Evolutionary conservation across 73 alveolate genomes (phyloP), one percentile per base, ranked within the genome.

Genomic region (Paramecium caudatum): DNA sequence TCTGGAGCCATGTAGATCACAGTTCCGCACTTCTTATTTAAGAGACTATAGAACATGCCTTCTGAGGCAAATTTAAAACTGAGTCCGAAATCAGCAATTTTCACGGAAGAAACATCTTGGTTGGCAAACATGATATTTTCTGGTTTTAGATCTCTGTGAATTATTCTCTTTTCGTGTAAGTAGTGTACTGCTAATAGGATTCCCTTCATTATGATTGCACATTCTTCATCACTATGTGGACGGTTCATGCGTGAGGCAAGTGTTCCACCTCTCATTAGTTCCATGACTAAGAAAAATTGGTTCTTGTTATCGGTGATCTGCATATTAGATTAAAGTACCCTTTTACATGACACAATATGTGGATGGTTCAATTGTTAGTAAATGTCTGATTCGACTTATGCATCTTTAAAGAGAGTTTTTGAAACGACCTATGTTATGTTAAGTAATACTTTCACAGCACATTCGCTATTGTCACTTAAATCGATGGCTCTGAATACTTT

Each of bases 1-100:
- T 96, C 99, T 3, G 99, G 99, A 9, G 99, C 98, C 99, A 96
- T 96, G 65, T 95, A 96, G 37, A 95, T 61, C 25, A 93, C 83
- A 61, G 99, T 96, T 6, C 99, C 99, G 30, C 61, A 62, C 33
- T 46, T 47, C 33, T 62, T 45, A 27, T 82, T 36, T 9, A 82
- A 46, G 7, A 37, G 43, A n/a, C 65, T 68, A 16, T 68, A 37
- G 17, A 68, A 68, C 47, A 34, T 68, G 47, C 84, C 87, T 45
- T 36, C 91, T 19, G 47, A 47, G 21, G 82, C 46, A 61, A 46
- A 82, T 74, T 82, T 61, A 5, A 69, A 49, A 45, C 91, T 82
- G 68, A 94, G 82, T 13, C 98, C 98, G 45, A 94, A 94, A 85
- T 94, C 98, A n/a, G 96, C 97, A 16, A 94, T 91, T 61, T 94